These are phyloP conservation scores for Yarrowia sp. DNA, from an alignment of 805 yeast genomes.

Conservation along the genomic window DNA sequence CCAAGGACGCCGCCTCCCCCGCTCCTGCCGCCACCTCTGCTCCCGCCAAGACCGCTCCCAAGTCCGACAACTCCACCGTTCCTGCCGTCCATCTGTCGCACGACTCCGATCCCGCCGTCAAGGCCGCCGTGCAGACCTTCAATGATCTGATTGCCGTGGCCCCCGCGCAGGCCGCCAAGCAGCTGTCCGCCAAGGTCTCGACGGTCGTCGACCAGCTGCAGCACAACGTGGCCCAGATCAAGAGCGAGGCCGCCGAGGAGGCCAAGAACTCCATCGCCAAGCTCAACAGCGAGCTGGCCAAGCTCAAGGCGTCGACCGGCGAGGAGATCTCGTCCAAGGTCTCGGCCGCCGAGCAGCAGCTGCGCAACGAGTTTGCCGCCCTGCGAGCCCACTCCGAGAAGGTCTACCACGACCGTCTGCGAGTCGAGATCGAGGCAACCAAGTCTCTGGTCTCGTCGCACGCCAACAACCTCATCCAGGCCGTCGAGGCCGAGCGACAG, in stretches of 20 bases:
- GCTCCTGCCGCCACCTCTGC: slow-evolving; percentile 30
- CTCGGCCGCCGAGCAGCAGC: slow-evolving; percentile 59
- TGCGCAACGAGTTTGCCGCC: slow-evolving; percentile 46
- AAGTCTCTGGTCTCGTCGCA: slow-evolving; percentile 62
- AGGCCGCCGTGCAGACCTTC: slow-evolving; percentile 17
- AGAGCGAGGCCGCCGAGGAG: slow-evolving; percentile 26
- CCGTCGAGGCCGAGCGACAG: slow-evolving; percentile 66
- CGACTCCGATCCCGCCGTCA: slow-evolving; percentile 20
- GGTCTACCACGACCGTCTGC: slow-evolving; percentile 23
- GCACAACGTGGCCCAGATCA: slow-evolving; percentile 31
- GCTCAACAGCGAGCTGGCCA: slow-evolving; percentile 29
- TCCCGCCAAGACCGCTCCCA: slow-evolving; percentile 30
- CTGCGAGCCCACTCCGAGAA: slow-evolving; percentile 25
- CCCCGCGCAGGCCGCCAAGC: slow-evolving; percentile 27
- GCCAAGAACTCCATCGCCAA: slow-evolving; percentile 26
- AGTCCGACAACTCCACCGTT: slow-evolving; percentile 24
- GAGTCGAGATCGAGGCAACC: slow-evolving; percentile 62
- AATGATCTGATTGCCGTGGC: slow-evolving; percentile 28
- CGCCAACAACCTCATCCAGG: slow-evolving; percentile 68
- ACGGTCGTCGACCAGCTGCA: slow-evolving; percentile 33
- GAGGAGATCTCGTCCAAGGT: slow-evolving; percentile 41
- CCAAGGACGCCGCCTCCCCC: slow-evolving; percentile 29
- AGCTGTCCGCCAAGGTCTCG: slow-evolving; percentile 34
- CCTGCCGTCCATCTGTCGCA: slow-evolving; percentile 2
- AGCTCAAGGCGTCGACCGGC: slow-evolving; percentile 27